Evolutionary conservation across 495 filamentous ascomycete genomes (phyloP), one percentile per base, ranked within the genome.

Genomic region (Aspergillus cavernicola): DNA sequence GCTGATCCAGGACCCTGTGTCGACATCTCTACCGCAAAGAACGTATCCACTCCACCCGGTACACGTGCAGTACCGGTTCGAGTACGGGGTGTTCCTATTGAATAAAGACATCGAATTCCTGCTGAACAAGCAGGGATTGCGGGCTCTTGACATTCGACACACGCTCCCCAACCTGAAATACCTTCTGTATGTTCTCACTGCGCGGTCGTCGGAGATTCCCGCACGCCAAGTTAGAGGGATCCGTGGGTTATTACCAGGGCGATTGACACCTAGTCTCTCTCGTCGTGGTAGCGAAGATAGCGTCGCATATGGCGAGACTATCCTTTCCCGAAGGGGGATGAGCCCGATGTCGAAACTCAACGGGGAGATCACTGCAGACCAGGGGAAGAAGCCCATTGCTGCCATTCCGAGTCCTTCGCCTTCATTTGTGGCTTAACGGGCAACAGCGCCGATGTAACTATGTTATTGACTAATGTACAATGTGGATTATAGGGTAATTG

Each of bases 141-240:
- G 83, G 38, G 81, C 90, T 9, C 77, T 95, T 33, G 93, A 98
- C 66, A 87, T 96, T 12, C 77, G 93, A 0, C 88, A 96, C 53
- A 97, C 92, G 3, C 73, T 97, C 13, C 89, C 90, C 32, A 98
- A 98, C 60, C 69, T 97, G 16, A 95, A 95, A 68, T 96, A 95
- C 55, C 69, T 97, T n/a, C 73, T 96, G 3, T 95, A 89, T 55
- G 85, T 95, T 4, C 83, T 90, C 38, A 89, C 87, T 18, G 87
- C 89, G 0, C 87, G 87, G 1, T 84, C 78, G 36, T 81, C 87
- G 13, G 89, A 93, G 57, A 68, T 95, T 12, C 90, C 89, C 0
- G 84, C 81, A 19, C 70, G 91, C 13, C 95, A 92, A 63, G 80
- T 80, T 28, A 89, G 90, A 7, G 89, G 88, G 1, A 79, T 93